Conservation (phyloP, 1,284 basidiomycete species). For the Cryptococcus sp. region DNA sequence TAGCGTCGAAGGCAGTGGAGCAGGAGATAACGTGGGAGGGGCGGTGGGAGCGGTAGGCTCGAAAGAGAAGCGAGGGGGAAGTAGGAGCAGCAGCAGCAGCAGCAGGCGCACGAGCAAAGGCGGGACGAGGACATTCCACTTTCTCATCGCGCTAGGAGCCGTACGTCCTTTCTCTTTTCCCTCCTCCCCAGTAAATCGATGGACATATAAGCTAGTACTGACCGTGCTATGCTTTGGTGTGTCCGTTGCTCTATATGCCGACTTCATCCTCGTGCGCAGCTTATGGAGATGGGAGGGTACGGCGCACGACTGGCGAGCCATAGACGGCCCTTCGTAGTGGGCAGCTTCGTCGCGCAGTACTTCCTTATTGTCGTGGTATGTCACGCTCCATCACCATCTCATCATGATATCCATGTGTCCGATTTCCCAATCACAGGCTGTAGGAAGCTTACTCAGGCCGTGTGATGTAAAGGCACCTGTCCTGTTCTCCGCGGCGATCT, state of each 20-base stretch:
- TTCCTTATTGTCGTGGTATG: slow-evolving; percentile 55
- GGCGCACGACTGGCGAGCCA: slow-evolving; percentile 32
- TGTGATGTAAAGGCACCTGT: slow-evolving; percentile 43
- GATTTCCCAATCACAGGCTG: neutral
- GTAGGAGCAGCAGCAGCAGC: no score
- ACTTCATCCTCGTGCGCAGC: slow-evolving; percentile 10
- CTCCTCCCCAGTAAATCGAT: no score
- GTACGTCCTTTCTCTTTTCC: slow-evolving; percentile 4
- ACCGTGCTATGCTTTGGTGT: neutral
- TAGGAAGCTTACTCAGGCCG: neutral
- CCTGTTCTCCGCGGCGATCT: slow-evolving; percentile 52
- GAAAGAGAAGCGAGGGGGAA: neutral
- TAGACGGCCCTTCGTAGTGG: slow-evolving; percentile 30
- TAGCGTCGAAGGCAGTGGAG: no score
- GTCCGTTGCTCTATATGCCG: neutral
- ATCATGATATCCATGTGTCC: neutral
- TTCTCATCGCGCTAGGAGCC: slow-evolving; percentile 9
- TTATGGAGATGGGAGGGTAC: slow-evolving; percentile 45
- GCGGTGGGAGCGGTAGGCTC: neutral
- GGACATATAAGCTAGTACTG: no score
- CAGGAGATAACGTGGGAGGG: neutral
- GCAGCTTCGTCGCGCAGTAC: slow-evolving; percentile 45
- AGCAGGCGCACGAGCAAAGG: no score
- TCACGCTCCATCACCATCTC: slow-evolving; percentile 2
- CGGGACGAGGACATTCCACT: slow-evolving; percentile 10